These are phyloP conservation scores for Curvularia sp. DNA, from an alignment of 2,329 filamentous ascomycete species.

Conservation along the genomic window DNA sequence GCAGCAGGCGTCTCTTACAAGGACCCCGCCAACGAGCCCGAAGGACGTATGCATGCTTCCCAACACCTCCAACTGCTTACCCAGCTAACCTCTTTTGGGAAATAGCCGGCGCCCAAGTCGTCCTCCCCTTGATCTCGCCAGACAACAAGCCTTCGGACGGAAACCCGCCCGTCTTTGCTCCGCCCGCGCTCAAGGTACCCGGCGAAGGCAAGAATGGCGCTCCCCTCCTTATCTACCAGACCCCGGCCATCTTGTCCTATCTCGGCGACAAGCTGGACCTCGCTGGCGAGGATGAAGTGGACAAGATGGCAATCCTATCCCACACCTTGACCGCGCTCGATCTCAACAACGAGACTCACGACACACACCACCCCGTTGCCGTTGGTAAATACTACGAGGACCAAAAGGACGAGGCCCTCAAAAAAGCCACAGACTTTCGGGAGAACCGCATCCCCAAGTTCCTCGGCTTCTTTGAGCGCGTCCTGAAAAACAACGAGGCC, in stretches of 20 bases:
- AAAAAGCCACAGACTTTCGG: constrained; percentile 65
- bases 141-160: constrained; percentile 53
- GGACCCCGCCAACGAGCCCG: constrained; percentile 62
- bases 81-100: not conserved
- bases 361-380: constrained; percentile 76
- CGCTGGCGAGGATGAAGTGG: constrained; percentile 58
- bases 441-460: constrained; percentile 73
- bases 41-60: constrained; percentile 51
- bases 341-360: constrained; percentile 74
- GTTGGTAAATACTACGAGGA: constrained; percentile 72
- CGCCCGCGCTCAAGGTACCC: constrained; percentile 67
- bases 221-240: constrained; percentile 70
- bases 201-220: constrained; percentile 61
- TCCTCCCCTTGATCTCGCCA: constrained; percentile 58
- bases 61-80: not conserved
- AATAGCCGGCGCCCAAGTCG: constrained; percentile 52
- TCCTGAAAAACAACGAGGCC: constrained; percentile 65
- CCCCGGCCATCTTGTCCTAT: constrained; percentile 76
- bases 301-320: constrained; percentile 66
- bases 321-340: constrained; percentile 75
- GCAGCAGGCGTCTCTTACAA: constrained; percentile 70
- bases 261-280: constrained; percentile 68
- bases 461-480: constrained; percentile 72
- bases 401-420: constrained; percentile 72
- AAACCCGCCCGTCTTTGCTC: constrained; percentile 72